phyloP scores from a whole-genome alignment of 805 yeast genomes.

The Zygotorulaspora chibaensis region DNA sequence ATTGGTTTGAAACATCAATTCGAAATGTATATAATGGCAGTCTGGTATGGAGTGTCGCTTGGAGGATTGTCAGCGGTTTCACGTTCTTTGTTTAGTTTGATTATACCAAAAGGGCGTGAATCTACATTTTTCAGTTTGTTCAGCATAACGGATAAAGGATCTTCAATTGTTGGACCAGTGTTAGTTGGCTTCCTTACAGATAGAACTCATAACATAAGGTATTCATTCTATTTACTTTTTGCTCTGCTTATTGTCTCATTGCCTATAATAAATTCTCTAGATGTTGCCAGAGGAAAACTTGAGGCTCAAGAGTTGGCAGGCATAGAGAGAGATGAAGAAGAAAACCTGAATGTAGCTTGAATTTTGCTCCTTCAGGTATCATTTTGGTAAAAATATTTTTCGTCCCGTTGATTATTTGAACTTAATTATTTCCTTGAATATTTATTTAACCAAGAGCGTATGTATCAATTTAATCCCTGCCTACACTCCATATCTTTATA shows the following conservation, averaged over 20 bases:
- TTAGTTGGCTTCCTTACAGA: slow-evolving; percentile 71
- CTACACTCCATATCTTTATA: slow-evolving; percentile 63
- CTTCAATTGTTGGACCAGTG: slow-evolving; percentile 69
- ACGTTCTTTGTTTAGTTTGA: slow-evolving; percentile 60
- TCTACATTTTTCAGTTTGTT: slow-evolving; percentile 71
- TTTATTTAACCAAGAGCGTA: neutral
- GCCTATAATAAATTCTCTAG: slow-evolving; percentile 51
- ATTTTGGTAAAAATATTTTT: neutral
- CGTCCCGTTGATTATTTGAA: no score
- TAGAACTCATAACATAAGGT: slow-evolving; percentile 66
- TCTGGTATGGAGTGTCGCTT: slow-evolving; percentile 71
- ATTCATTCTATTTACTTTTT: slow-evolving; percentile 63
- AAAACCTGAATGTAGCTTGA: neutral
- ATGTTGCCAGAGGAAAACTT: slow-evolving; percentile 56
- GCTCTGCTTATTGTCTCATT: slow-evolving; percentile 49
- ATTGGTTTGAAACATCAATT: slow-evolving; percentile 58
- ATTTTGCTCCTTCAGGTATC: neutral
- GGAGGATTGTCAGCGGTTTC: slow-evolving; percentile 72
- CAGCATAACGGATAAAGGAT: slow-evolving; percentile 77
- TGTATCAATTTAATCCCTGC: slow-evolving; percentile 19
- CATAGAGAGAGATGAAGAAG: slow-evolving; percentile 4
- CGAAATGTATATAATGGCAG: slow-evolving; percentile 66
- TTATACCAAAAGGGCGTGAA: slow-evolving; percentile 73
- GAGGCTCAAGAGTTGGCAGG: slow-evolving; percentile 45
- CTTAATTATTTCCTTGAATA: neutral